Conservation (phyloP, 768 basidiomycete genomes). For the Lactarius evosmus region DNA sequence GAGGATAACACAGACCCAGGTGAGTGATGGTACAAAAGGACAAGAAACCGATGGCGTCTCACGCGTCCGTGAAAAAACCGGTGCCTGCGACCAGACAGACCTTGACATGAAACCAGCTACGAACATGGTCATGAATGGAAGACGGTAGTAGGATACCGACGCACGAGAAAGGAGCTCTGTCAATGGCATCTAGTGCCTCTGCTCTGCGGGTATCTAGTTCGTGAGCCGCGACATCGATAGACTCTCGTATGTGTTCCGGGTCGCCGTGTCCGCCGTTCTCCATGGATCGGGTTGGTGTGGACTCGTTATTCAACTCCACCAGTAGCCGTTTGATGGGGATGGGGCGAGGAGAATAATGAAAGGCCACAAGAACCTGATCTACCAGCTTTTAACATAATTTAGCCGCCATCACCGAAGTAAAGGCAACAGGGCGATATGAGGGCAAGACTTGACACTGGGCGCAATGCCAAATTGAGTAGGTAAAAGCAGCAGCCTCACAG, state of each 20-base stretch:
- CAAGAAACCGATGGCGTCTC: conserved; percentile 27
- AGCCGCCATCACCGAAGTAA: not conserved
- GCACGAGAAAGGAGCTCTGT: conserved; percentile 81
- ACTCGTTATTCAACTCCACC: not conserved
- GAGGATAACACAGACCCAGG: not conserved
- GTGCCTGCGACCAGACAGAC: conserved; percentile 55
- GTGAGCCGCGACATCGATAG: not conserved
- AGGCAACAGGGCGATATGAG: not conserved
- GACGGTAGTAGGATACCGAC: conserved; percentile 29
- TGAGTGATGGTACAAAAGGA: not conserved
- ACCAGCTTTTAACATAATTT: not conserved
- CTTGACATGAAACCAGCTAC: conserved; percentile 50
- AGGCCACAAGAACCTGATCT: not conserved
- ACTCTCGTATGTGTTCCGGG: not conserved
- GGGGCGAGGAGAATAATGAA: not conserved
- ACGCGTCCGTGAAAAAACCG: conserved; percentile 90
- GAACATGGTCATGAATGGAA: not conserved
- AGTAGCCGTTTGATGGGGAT: not conserved
- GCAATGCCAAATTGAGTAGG: not conserved
- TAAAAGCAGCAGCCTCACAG: not conserved
- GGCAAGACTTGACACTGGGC: not conserved
- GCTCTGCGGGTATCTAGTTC: conserved; percentile 67
- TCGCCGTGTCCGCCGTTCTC: not conserved
- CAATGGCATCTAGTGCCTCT: conserved; percentile 79
- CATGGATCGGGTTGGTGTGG: not conserved